phyloP scores from a whole-genome alignment of 1,139 yeast genomes.

The Suhomyces wounanorum region DNA sequence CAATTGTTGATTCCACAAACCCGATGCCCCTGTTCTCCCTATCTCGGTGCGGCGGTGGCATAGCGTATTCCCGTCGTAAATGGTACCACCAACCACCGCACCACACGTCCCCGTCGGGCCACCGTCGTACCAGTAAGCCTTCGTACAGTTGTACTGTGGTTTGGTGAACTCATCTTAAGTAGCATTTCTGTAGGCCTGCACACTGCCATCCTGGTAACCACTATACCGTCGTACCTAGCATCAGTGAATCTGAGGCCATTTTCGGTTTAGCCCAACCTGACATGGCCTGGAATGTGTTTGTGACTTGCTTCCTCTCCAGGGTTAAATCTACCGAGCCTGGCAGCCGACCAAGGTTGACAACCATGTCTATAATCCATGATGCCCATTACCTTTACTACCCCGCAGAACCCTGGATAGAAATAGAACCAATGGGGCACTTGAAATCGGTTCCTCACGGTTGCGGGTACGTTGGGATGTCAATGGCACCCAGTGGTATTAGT shows the following conservation, averaged over 20 bases:
- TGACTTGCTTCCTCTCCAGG: neutral
- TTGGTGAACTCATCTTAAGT: neutral
- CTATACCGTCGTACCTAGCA: neutral
- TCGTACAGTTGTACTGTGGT: neutral
- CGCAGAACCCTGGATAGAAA: neutral
- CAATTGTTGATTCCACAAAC: conserved; percentile 4
- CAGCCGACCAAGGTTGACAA: neutral
- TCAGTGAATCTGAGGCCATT: neutral
- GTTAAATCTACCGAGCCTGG: neutral
- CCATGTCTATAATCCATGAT: neutral
- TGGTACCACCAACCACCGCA: neutral
- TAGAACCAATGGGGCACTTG: neutral
- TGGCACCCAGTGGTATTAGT: neutral
- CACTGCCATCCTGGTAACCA: too few relatives aligned
- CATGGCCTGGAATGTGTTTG: neutral
- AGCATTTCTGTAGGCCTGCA: too few relatives aligned
- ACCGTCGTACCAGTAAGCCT: neutral
- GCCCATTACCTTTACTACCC: neutral
- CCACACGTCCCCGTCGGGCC: neutral
- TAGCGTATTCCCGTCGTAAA: neutral
- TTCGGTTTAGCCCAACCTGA: neutral
- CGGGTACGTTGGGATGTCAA: neutral
- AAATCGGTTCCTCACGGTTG: neutral
- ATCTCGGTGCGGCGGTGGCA: neutral
- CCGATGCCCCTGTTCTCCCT: conserved; percentile 1